Percentiles rank a stretch among this genome's conserved stretches.
phyloP scores from a whole-genome alignment of 164 flowering plant genomes.

The Tetracentron sinense region DNA sequence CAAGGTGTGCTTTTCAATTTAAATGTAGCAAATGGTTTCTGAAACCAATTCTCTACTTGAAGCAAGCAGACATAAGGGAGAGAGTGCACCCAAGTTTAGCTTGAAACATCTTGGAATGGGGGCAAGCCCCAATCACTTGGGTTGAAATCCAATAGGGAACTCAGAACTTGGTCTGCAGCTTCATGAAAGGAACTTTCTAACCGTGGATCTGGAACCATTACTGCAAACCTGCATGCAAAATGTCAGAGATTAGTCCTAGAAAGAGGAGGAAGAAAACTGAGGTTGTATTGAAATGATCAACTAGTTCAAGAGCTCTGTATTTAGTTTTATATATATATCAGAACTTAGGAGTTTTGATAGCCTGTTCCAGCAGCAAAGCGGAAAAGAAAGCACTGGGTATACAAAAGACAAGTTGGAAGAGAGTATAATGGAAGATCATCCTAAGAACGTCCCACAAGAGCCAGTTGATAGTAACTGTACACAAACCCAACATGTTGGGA shows the following conservation, averaged over 20 bases:
- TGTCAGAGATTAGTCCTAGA: background rate
- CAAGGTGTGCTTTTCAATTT: background rate
- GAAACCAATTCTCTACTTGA: background rate
- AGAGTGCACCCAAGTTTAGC: conserved; percentile 8
- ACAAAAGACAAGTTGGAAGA: too few species aligned
- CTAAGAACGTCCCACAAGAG: too few species aligned
- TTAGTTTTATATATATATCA: too few species aligned
- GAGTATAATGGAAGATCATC: too few species aligned
- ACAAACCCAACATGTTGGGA: too few species aligned
- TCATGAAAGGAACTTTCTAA: conserved; percentile 61
- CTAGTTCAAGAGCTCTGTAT: background rate
- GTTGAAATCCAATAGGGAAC: conserved; percentile 62
- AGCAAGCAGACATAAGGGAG: too few species aligned
- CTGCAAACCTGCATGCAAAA: conserved; percentile 59
- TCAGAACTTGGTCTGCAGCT: conserved; percentile 69
- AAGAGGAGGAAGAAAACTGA: too few species aligned
- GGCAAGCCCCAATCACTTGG: conserved; percentile 84
- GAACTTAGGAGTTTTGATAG: too few species aligned
- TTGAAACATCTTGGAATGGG: conserved; percentile 41
- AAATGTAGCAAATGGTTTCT: background rate
- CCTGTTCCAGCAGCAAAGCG: too few species aligned
- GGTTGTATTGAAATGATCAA: background rate
- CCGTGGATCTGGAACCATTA: conserved; percentile 95
- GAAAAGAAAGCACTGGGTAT: too few species aligned
- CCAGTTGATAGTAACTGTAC: too few species aligned